Evolutionary conservation across 192 early-diverging fungal genomes (phyloP).

Genomic region (Backusella macrospora): DNA sequence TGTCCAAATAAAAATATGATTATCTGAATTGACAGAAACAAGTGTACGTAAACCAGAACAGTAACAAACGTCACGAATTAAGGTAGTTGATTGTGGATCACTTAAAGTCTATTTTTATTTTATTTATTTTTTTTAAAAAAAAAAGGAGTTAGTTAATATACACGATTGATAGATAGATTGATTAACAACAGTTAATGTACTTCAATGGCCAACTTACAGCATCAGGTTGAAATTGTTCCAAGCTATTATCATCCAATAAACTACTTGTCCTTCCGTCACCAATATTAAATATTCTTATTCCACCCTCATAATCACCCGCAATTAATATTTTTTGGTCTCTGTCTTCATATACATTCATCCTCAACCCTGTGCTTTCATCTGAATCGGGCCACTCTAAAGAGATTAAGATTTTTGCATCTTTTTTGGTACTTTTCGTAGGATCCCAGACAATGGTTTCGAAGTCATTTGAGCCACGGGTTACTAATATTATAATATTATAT

Average conservation of each 20-base stretch:
- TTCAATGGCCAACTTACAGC: constrained; percentile 14
- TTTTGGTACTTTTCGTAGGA: constrained; percentile 41
- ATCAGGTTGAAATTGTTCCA: constrained; percentile 24
- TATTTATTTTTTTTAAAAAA: too few species aligned
- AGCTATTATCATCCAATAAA: constrained; percentile 26
- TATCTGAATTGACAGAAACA: constrained; percentile 32
- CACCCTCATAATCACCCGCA: constrained; percentile 35
- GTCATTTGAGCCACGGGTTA: constrained; percentile 48
- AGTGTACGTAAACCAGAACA: constrained; percentile 18
- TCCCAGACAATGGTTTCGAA: constrained; percentile 53
- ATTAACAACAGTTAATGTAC: not conserved
- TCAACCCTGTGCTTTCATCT: constrained; percentile 15
- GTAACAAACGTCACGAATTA: constrained; percentile 35
- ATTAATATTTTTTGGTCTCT: constrained; percentile 27
- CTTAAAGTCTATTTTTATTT: constrained; percentile 21
- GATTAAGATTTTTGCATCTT: constrained; percentile 41
- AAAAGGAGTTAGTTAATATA: too few species aligned
- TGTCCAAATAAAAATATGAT: constrained; percentile 31
- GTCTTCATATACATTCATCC: constrained; percentile 31
- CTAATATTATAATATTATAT: constrained; percentile 26
- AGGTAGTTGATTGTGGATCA: constrained; percentile 2
- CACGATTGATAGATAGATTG: not conserved
- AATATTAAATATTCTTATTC: constrained; percentile 34
- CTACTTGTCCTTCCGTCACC: constrained; percentile 22
- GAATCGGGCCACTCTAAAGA: constrained; percentile 44